Evolutionary conservation across 1,284 basidiomycete species (phyloP), one percentile per base, ranked within the genome.

Genomic region (Fomitopsis betulina): DNA sequence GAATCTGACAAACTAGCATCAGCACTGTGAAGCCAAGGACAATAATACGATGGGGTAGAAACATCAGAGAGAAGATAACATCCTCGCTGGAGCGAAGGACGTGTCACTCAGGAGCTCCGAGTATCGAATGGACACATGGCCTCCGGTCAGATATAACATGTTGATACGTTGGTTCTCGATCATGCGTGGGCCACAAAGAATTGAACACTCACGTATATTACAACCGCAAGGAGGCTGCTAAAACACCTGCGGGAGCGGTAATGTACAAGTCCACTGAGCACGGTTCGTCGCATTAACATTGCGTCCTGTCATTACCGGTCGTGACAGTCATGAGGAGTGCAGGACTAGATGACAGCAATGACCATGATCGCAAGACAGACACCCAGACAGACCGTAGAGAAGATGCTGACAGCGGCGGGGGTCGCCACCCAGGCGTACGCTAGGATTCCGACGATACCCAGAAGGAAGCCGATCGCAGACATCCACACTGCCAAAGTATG

Each of bases 391-490:
- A 61, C 63, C 32, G 70, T 72, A 23, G 67, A 68, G 53, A 74
- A 72, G 38, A 76, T 68, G 43, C 72, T 63, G 19, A 74, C 61
- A 43, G 63, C 64, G 17, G 54, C 45, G 10, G 70, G 70, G 15
- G 75, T 65, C 38, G 60, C 59, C 19, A 68, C 65, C 75, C 75
- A 77, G 21, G 68, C 63, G 57, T 67, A 76, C 38, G 70, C 67
- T 32, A 75, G 37, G n/a, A 75, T 66, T 10, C 75, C 75, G 0
- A 68, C 56, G 42, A 74, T 56, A 13, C 68, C 70, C 25, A 76
- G 66, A 9, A 72, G 23, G 63, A 75, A 76, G 1, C 75, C 75
- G 2, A 70, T 43, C 25, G 63, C 59, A 12, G 68, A 55, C 60
- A 75, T 69, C 35, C 58, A 53, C 43, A 71, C 67, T 55, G 72